These are phyloP conservation scores for Eutrema yunnanense DNA, from an alignment of 345 rosid species.

Conservation along the genomic window DNA sequence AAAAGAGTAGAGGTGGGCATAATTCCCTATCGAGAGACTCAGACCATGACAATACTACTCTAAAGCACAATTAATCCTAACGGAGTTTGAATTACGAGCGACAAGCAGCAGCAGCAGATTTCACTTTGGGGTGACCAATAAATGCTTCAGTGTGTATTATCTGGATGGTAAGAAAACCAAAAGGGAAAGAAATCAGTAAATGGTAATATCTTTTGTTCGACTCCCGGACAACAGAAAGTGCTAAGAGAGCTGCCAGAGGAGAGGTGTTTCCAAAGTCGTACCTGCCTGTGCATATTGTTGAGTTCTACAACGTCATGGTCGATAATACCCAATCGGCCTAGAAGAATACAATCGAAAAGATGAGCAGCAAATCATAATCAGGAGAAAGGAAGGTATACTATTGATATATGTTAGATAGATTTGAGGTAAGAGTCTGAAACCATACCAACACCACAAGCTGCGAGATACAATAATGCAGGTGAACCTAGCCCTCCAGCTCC, in stretches of 20 bases:
- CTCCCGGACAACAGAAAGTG: not conserved
- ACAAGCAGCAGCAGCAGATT: conserved; percentile 89
- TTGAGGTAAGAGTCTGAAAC: not conserved
- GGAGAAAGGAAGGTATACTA: not conserved
- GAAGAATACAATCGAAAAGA: not conserved
- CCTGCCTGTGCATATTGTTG: conserved; percentile 99
- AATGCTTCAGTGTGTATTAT: conserved; percentile 90
- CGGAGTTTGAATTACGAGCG: conserved; percentile 46
- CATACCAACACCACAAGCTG: conserved; percentile 88
- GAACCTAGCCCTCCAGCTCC: conserved; percentile 99
- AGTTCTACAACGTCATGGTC: conserved; percentile 96
- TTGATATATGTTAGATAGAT: not conserved
- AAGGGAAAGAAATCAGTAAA: not conserved
- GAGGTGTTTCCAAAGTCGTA: conserved; percentile 18
- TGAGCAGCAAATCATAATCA: not conserved
- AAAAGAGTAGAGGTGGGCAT: not conserved
- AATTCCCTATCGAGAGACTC: not conserved
- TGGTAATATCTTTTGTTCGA: not conserved
- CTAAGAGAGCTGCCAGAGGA: not conserved
- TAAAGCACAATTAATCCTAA: not conserved
- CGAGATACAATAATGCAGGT: conserved; percentile 82
- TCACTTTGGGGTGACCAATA: conserved; percentile 86
- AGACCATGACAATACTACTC: not conserved
- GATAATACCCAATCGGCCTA: conserved; percentile 87
- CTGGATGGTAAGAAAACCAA: conserved; percentile 29